Evolutionary conservation across 129 eudicot genomes (phyloP).

Genomic region (Glebionis coronaria): DNA sequence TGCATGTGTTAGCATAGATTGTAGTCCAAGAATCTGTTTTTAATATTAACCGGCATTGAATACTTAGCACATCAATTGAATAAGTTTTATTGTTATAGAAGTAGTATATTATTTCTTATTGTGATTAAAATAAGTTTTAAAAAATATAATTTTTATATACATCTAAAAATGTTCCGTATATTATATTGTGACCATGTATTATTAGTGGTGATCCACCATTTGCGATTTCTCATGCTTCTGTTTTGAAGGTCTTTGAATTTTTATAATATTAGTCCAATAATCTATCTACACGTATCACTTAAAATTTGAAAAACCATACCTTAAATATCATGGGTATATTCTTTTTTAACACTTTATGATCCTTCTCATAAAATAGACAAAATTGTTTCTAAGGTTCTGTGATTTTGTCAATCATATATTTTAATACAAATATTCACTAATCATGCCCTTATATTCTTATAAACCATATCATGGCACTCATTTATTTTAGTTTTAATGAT

Average conservation of each 20-base stretch:
- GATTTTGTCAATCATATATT: background rate
- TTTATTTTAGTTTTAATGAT: too few species aligned
- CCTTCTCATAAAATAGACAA: background rate
- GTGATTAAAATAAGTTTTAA: too few species aligned
- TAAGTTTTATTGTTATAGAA: background rate
- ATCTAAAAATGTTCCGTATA: too few species aligned
- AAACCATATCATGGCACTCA: too few species aligned
- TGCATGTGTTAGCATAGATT: conserved; percentile 23
- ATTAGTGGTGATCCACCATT: conserved; percentile 44
- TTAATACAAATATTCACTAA: background rate
- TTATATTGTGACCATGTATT: too few species aligned
- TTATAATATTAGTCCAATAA: conserved; percentile 21
- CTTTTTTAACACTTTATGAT: background rate
- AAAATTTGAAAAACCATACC: conserved; percentile 15
- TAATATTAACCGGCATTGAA: background rate
- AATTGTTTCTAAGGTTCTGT: background rate
- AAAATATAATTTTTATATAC: too few species aligned
- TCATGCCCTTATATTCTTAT: too few species aligned
- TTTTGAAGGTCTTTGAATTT: conserved; percentile 8
- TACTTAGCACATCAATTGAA: background rate
- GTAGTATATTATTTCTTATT: too few species aligned
- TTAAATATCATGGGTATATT: conserved; percentile 3
- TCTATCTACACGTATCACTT: background rate
- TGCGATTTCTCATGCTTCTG: conserved; percentile 34
- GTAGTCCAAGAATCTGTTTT: conserved; percentile 14